Evolutionary conservation across 805 yeast genomes (phyloP), one percentile per base, ranked within the genome.

Genomic region (Ogataea henricii): DNA sequence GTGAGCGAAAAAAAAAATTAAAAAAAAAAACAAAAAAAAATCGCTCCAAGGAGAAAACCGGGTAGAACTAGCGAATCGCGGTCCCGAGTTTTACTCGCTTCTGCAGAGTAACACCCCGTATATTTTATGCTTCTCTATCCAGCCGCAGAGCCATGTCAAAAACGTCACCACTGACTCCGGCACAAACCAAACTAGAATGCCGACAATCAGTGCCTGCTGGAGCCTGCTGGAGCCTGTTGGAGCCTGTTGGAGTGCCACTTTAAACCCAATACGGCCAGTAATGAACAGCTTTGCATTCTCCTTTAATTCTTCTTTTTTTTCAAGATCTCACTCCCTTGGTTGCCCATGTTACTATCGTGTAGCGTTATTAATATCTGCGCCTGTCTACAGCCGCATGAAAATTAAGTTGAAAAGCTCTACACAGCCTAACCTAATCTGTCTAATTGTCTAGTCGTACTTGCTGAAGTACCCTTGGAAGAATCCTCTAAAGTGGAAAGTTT

Each of bases 401-500:
- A 10, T 13, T 9, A 9, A 10, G 5, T 13, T 27, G 4, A 13
- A 13, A 6, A 27, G 30, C 10, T 6, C 10, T 8, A 10, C 13
- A 27, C 4, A 27, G 10, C 14, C 35, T 32, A n/a, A n/a, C n/a
- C n/a, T n/a, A 18, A n/a, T 22, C n/a, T 12, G 8, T 37, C n/a
- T 37, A 37, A 8, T 14, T 34, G 23, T 38, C 36, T 43, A 51
- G 18, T 56, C 57, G 40, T 50, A 53, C 27, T 55, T 40, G 14
- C 16, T 54, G 34, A 55, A 56, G 35, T 53, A 52, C 18, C 46
- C 53, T 3, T 42, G 16, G 45, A 59, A 57, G 45, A 60, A 64
- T 2, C 53, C 63, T 45, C 67, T 53, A 30, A 32, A 54, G 23
- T 61, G 53, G 45, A 52, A 53, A n/a, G 55, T 50, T 5, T 43